A percentile compares a stretch with the other conserved stretches of the same genome.
These are phyloP conservation scores for Pseudogymnoascus sp. DNA, from an alignment of 2,329 filamentous ascomycete genomes.

Conservation along the genomic window DNA sequence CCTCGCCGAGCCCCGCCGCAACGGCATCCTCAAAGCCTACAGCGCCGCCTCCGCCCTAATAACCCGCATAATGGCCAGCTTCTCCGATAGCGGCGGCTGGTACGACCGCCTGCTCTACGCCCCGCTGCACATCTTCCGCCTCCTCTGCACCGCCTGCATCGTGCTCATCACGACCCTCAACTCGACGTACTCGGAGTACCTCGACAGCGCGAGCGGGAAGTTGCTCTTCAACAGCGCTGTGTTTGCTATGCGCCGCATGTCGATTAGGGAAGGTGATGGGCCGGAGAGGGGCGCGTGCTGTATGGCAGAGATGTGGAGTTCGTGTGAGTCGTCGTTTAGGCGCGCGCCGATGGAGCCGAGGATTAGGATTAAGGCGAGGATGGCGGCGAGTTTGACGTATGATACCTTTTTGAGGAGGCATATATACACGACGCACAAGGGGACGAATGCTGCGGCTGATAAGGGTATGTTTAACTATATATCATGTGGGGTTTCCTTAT, in stretches of 20 bases:
- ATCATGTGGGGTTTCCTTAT: neutral
- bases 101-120: constrained; percentile 9
- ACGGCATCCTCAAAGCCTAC: constrained; percentile 13
- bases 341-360: neutral
- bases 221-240: constrained; percentile 8
- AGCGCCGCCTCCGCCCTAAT: constrained; percentile 9
- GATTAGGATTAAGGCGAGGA: neutral
- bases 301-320: constrained; percentile 11
- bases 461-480: neutral
- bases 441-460: neutral
- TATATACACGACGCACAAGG: neutral
- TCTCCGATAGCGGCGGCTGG: neutral
- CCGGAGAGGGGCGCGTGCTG: constrained; percentile 8
- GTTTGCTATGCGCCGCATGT: neutral
- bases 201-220: constrained; percentile 7
- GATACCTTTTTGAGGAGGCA: neutral
- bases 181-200: constrained; percentile 12
- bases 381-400: constrained; percentile 7
- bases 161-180: constrained; percentile 11
- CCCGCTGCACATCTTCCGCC: constrained; percentile 3
- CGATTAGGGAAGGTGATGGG: constrained; percentile 10
- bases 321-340: neutral
- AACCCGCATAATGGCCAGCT: neutral
- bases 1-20: neutral
- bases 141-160: constrained; percentile 7